phyloP scores from a whole-genome alignment of 1,139 yeast species.

The Petasospora rhodanensis region DNA sequence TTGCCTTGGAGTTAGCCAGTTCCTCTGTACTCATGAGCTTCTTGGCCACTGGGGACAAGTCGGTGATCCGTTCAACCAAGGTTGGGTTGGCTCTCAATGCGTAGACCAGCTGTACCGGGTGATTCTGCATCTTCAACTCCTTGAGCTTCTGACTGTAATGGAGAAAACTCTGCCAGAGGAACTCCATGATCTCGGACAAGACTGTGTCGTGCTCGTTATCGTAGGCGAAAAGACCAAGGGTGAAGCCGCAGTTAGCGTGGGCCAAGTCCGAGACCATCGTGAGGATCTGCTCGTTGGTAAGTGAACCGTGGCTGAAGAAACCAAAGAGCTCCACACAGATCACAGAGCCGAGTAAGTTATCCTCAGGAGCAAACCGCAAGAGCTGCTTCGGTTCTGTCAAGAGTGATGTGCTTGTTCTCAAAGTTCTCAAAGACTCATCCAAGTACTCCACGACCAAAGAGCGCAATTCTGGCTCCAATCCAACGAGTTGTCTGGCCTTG shows the following conservation, averaged over 20 bases:
- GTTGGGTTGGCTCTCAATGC: background rate
- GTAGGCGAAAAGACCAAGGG: slow-evolving; percentile 24
- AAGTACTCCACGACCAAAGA: background rate
- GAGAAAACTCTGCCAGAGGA: slow-evolving; percentile 7
- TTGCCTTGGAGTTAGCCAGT: no score
- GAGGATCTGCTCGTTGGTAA: slow-evolving; percentile 5
- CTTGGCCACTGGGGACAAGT: slow-evolving; percentile 1
- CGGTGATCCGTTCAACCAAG: slow-evolving; percentile 1
- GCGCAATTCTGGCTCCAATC: background rate
- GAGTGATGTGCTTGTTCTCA: background rate
- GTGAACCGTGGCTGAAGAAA: slow-evolving; percentile 7
- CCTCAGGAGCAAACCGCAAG: slow-evolving; percentile 4
- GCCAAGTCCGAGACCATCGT: slow-evolving; percentile 4
- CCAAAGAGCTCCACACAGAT: slow-evolving; percentile 5
- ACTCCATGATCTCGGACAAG: slow-evolving; percentile 2
- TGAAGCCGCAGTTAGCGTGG: slow-evolving; percentile 7
- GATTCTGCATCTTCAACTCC: slow-evolving; percentile 1
- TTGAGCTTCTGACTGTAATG: slow-evolving; percentile 3
- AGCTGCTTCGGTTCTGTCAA: slow-evolving; percentile 1
- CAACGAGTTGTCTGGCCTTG: background rate
- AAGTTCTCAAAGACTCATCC: slow-evolving; percentile 1
- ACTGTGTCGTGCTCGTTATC: background rate
- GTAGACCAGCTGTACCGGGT: slow-evolving; percentile 1
- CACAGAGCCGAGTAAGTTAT: slow-evolving; percentile 2
- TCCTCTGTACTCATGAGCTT: background rate